phyloP scores from a whole-genome alignment of 495 filamentous ascomycete genomes.

The Tuber indicum region DNA sequence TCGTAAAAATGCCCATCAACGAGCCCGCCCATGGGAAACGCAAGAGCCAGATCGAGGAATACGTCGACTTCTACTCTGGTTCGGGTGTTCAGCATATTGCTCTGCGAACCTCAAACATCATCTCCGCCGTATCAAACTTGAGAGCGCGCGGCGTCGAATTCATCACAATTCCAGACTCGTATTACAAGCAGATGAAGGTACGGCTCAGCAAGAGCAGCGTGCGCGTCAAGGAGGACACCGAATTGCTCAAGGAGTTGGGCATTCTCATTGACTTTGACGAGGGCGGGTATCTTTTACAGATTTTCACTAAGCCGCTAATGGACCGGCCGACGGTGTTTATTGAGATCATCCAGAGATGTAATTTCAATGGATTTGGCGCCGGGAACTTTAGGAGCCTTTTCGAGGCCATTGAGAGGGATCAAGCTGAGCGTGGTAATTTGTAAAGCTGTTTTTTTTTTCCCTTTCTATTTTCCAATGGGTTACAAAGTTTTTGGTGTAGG shows the following conservation, averaged over 20 bases:
- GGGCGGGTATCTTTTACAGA: conserved; percentile 72
- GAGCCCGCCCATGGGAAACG: conserved; percentile 82
- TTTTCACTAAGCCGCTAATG: conserved; percentile 89
- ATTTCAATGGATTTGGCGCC: conserved; percentile 83
- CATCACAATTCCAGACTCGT: conserved; percentile 73
- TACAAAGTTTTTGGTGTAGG: not conserved
- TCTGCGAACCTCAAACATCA: conserved; percentile 70
- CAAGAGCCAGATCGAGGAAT: conserved; percentile 88
- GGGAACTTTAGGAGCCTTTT: conserved; percentile 94
- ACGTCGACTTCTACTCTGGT: conserved; percentile 77
- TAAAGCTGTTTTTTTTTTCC: conserved; percentile 29
- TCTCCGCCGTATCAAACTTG: conserved; percentile 64
- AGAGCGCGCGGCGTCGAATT: conserved; percentile 78
- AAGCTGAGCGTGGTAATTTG: conserved; percentile 74
- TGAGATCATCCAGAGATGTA: conserved; percentile 83
- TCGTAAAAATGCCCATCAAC: conserved; percentile 96
- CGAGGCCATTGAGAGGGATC: conserved; percentile 86
- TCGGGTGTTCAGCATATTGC: conserved; percentile 88
- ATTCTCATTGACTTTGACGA: conserved; percentile 92
- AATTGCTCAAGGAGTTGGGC: conserved; percentile 61
- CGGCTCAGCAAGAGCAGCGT: conserved; percentile 54
- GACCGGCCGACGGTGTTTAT: conserved; percentile 90
- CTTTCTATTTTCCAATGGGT: not conserved
- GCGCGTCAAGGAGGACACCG: conserved; percentile 66
- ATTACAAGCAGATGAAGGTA: conserved; percentile 68